Percentiles rank a stretch among this genome's conserved stretches.
phyloP scores from a whole-genome alignment of 371 early-diverging fungal genomes.

The Mucor plumbeus region DNA sequence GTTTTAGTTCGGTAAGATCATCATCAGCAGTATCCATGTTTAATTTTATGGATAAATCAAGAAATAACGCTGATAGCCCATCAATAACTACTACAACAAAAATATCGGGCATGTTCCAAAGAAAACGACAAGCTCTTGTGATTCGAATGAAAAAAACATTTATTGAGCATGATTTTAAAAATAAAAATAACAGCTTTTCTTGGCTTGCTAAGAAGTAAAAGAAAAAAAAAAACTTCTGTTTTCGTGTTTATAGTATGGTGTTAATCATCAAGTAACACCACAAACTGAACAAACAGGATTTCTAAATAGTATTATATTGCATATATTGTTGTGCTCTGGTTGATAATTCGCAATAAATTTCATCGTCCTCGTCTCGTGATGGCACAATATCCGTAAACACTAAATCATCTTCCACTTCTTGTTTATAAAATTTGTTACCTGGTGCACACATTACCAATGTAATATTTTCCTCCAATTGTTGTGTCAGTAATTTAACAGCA shows the following conservation, averaged over 20 bases:
- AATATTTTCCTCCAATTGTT: not conserved
- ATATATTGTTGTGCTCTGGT: not conserved
- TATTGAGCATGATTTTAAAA: slow-evolving; percentile 3
- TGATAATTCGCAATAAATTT: not conserved
- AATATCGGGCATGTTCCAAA: slow-evolving; percentile 7
- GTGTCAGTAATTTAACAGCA: slow-evolving; percentile 11
- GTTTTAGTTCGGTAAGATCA: slow-evolving; percentile 21
- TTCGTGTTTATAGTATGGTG: not conserved
- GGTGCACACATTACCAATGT: slow-evolving; percentile 5
- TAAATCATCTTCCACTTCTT: not conserved
- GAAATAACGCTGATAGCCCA: not conserved
- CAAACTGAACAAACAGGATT: not conserved
- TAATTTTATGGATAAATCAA: not conserved
- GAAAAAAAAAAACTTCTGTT: not conserved
- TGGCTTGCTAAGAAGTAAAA: slow-evolving; percentile 20
- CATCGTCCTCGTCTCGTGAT: not conserved
- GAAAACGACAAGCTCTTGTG: slow-evolving; percentile 17
- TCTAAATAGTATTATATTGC: not conserved
- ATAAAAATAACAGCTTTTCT: slow-evolving; percentile 10
- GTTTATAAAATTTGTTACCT: slow-evolving; percentile 8
- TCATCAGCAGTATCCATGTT: slow-evolving; percentile 5
- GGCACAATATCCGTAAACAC: not conserved
- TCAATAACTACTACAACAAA: not conserved
- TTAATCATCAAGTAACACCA: not conserved
- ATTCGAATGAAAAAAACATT: slow-evolving; percentile 19